Conservation (phyloP, 192 early-diverging fungal genomes). For the Rhizoclosmatium sp. region DNA sequence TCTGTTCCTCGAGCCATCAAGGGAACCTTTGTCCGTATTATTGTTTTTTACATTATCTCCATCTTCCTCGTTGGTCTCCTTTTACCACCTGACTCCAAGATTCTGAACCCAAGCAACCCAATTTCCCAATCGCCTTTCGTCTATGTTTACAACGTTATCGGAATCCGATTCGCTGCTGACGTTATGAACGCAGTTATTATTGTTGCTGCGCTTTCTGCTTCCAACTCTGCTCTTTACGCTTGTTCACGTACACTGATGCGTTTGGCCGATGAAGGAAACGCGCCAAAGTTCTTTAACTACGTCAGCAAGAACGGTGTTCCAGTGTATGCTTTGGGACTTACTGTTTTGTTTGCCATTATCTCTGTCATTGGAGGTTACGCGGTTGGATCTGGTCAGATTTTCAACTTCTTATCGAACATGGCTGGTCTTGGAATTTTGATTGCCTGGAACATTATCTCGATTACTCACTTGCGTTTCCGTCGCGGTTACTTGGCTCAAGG, state of each 20-base stretch:
- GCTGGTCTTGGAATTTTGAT: neutral
- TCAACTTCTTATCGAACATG: slow-evolving; percentile 51
- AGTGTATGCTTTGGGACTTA: slow-evolving; percentile 54
- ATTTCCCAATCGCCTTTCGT: slow-evolving; percentile 71
- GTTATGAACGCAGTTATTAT: slow-evolving; percentile 20
- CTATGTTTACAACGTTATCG: slow-evolving; percentile 64
- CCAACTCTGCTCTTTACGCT: slow-evolving; percentile 80
- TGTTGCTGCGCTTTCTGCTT: slow-evolving; percentile 73
- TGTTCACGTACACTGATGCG: slow-evolving; percentile 70
- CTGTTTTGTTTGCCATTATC: neutral
- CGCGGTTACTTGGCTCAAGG: too few relatives aligned
- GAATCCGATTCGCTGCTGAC: slow-evolving; percentile 37
- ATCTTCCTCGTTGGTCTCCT: slow-evolving; percentile 62
- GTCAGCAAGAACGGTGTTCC: slow-evolving; percentile 67
- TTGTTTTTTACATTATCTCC: slow-evolving; percentile 73
- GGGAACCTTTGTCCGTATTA: slow-evolving; percentile 80
- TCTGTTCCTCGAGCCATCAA: slow-evolving; percentile 37
- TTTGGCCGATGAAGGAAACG: slow-evolving; percentile 69
- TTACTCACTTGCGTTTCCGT: too few relatives aligned
- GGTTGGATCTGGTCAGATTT: slow-evolving; percentile 49
- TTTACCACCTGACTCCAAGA: neutral
- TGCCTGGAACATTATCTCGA: too few relatives aligned
- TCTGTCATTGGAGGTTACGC: neutral
- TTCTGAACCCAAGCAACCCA: slow-evolving; percentile 72
- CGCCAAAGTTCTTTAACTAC: slow-evolving; percentile 61